These are phyloP conservation scores for Backusella macrospora DNA, from an alignment of 192 early-diverging fungal genomes.

Conservation along the genomic window DNA sequence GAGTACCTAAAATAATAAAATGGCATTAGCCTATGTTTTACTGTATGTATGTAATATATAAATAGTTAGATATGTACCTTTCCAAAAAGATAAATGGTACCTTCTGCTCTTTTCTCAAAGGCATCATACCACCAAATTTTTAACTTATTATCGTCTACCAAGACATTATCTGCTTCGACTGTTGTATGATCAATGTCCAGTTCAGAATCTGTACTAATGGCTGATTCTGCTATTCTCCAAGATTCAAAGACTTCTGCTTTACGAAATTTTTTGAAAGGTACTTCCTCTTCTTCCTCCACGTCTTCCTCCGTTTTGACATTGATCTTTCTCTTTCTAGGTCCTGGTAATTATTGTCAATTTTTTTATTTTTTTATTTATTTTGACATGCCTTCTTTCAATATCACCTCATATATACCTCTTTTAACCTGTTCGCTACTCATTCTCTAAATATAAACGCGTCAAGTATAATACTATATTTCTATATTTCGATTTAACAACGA, in stretches of 20 bases:
- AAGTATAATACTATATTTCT: too few relatives aligned
- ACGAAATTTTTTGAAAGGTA: not conserved
- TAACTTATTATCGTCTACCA: not conserved
- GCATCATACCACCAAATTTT: constrained; percentile 88
- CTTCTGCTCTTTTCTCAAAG: constrained; percentile 68
- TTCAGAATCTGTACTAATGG: not conserved
- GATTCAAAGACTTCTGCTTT: not conserved
- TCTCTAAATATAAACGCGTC: too few relatives aligned
- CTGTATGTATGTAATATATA: not conserved
- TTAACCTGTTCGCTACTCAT: too few relatives aligned
- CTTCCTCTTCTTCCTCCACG: not conserved
- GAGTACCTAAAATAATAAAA: constrained; percentile 30
- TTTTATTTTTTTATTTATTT: not conserved
- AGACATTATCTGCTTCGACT: not conserved
- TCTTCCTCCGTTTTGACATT: not conserved
- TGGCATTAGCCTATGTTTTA: not conserved
- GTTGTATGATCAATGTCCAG: not conserved
- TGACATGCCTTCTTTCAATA: not conserved
- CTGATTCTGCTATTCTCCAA: not conserved
- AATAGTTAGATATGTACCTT: constrained; percentile 49
- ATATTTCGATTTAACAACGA: too few relatives aligned
- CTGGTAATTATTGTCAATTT: not conserved
- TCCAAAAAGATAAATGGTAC: constrained; percentile 88
- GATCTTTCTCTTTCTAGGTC: not conserved
- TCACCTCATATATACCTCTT: not conserved